Conservation (phyloP, 2,329 filamentous ascomycete genomes). For the Verticillium dahliae region DNA sequence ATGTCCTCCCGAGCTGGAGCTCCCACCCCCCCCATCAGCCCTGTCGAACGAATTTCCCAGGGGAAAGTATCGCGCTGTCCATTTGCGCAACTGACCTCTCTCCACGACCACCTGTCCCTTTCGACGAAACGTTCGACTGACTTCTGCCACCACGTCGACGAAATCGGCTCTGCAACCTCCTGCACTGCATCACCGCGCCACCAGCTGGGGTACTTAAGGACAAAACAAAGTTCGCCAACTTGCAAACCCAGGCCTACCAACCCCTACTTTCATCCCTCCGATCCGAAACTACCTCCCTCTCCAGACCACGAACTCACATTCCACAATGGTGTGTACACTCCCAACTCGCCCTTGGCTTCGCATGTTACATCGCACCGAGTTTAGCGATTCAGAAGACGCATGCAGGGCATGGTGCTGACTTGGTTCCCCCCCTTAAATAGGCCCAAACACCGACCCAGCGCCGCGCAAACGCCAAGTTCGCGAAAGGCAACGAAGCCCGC, state of each 20-base stretch:
- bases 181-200: not conserved
- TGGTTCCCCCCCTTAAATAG: conserved; percentile 29
- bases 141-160: not conserved
- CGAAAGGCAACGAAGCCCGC: conserved; percentile 63
- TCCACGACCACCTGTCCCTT: not conserved
- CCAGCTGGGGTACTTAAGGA: not conserved
- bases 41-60: not conserved
- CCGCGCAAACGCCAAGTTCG: conserved; percentile 73
- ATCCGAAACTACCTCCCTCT: not conserved
- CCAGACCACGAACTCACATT: not conserved
- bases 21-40: not conserved
- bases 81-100: not conserved
- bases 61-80: not conserved
- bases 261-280: not conserved
- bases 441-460: conserved; percentile 82
- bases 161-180: not conserved
- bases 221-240: not conserved
- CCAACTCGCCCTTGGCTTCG: not conserved
- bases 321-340: conserved; percentile 13
- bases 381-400: too few species aligned
- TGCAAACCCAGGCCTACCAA: not conserved
- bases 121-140: not conserved
- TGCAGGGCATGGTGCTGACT: not conserved
- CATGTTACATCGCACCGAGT: not conserved
- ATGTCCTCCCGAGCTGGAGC: not conserved